Evolutionary conservation across 805 yeast genomes (phyloP).

Genomic region (Myxozyma sirexii): DNA sequence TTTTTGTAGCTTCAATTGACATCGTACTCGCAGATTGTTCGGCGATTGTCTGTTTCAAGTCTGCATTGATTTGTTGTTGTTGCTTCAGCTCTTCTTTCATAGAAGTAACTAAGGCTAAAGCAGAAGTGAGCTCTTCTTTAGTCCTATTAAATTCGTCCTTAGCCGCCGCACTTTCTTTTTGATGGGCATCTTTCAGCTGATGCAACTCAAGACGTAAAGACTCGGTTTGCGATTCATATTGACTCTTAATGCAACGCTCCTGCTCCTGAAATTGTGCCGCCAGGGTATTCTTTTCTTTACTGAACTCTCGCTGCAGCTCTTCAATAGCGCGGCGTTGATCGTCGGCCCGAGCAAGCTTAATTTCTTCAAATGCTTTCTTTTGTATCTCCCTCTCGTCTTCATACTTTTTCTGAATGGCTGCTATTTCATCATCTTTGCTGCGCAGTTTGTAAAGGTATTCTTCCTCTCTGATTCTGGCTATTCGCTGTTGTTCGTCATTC

Average conservation of each 20-base stretch:
- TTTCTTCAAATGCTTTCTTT: neutral
- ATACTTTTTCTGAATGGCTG: neutral
- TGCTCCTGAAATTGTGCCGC: conserved; percentile 34
- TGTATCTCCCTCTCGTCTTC: neutral
- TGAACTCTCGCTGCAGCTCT: conserved; percentile 1
- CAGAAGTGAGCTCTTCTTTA: neutral
- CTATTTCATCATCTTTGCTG: neutral
- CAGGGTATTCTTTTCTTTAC: conserved; percentile 39
- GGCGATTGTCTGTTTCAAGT: conserved; percentile 40
- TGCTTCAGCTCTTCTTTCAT: conserved; percentile 31
- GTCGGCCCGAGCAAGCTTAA: neutral
- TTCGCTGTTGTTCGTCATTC: conserved; percentile 39
- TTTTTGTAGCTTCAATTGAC: conserved; percentile 32
- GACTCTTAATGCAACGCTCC: neutral
- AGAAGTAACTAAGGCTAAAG: conserved; percentile 16
- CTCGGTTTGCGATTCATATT: conserved; percentile 20
- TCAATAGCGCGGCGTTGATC: neutral
- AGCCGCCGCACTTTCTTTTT: too few species aligned
- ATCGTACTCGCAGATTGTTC: conserved; percentile 39
- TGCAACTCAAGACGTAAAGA: conserved; percentile 32
- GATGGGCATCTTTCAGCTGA: neutral
- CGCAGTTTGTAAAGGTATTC: conserved; percentile 3
- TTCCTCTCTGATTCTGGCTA: conserved; percentile 41
- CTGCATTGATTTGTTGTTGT: conserved; percentile 37
- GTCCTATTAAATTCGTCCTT: neutral